A percentile compares a stretch with the other conserved stretches of the same genome.
These are phyloP conservation scores for Alternaria consortialis DNA, from an alignment of 2,329 filamentous ascomycete species.

Conservation along the genomic window DNA sequence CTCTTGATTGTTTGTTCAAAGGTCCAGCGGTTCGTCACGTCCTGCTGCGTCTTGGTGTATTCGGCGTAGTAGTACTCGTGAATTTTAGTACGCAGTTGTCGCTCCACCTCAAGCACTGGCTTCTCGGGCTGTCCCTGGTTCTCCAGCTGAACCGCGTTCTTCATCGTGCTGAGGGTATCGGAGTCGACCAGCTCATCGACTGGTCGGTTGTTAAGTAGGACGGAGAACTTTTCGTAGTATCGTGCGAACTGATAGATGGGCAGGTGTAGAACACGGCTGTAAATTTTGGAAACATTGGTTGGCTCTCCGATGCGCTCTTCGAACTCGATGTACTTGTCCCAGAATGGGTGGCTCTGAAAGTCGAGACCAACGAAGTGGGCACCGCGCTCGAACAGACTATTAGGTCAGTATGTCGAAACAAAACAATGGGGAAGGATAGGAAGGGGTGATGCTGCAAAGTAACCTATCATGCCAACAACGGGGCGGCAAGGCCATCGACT, in stretches of 20 bases:
- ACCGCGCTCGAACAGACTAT: constrained; percentile 90
- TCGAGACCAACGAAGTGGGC: constrained; percentile 86
- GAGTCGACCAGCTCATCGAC: constrained; percentile 75
- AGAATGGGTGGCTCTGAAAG: constrained; percentile 94
- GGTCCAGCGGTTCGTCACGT: constrained; percentile 92
- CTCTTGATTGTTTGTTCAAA: constrained; percentile 95
- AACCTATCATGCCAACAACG: constrained; percentile 17
- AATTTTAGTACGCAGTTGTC: constrained; percentile 80
- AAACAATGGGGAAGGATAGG: neutral
- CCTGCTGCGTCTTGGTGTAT: constrained; percentile 82
- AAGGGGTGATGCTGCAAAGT: constrained; percentile 29
- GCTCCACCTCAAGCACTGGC: constrained; percentile 80
- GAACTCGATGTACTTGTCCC: constrained; percentile 99
- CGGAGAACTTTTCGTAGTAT: constrained; percentile 91
- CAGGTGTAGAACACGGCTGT: constrained; percentile 83
- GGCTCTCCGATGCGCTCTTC: constrained; percentile 75
- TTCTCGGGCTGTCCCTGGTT: constrained; percentile 62
- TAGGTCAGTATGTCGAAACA: constrained; percentile 16
- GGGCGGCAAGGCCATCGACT: constrained; percentile 24
- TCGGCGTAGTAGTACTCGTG: constrained; percentile 82
- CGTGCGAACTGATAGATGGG: constrained; percentile 95
- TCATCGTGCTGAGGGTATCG: constrained; percentile 73
- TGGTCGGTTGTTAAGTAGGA: constrained; percentile 74
- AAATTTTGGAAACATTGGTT: constrained; percentile 79
- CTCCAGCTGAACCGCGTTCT: constrained; percentile 75